Conservation (phyloP, 2,329 filamentous ascomycete genomes). For the Aspergillus sp. region DNA sequence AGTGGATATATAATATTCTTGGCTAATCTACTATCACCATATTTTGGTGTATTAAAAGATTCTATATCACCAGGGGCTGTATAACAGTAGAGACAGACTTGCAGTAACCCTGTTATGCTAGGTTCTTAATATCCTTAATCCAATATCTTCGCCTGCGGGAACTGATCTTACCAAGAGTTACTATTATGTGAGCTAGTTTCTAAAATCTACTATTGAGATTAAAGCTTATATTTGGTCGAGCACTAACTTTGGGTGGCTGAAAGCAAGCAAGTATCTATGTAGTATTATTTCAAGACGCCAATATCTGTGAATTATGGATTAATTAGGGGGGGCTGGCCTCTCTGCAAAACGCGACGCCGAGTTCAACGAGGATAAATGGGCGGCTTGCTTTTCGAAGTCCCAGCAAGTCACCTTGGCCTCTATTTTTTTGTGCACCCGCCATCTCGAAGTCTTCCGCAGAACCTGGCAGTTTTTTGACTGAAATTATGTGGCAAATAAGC, state of each 20-base stretch:
- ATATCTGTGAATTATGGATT: background rate
- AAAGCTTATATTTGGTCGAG: background rate
- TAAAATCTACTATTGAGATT: background rate
- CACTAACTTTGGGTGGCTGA: background rate
- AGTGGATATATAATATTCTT: background rate
- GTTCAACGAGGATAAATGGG: background rate
- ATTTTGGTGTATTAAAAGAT: slow-evolving; percentile 2
- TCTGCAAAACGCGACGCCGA: background rate
- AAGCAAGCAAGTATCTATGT: slow-evolving; percentile 1
- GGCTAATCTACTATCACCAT: background rate
- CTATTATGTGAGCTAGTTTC: background rate
- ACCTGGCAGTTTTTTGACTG: background rate
- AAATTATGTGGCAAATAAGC: background rate
- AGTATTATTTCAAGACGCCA: background rate
- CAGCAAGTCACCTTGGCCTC: background rate
- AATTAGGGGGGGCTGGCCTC: background rate
- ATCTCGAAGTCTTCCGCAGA: background rate
- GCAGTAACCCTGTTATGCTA: background rate
- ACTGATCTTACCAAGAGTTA: background rate
- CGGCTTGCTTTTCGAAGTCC: background rate
- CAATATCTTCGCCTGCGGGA: background rate
- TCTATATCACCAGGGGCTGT: background rate
- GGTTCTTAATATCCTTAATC: background rate
- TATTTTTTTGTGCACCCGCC: background rate
- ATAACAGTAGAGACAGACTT: background rate